Evolutionary conservation across 805 yeast genomes (phyloP).

Genomic region (Starmerella stigmatis): DNA sequence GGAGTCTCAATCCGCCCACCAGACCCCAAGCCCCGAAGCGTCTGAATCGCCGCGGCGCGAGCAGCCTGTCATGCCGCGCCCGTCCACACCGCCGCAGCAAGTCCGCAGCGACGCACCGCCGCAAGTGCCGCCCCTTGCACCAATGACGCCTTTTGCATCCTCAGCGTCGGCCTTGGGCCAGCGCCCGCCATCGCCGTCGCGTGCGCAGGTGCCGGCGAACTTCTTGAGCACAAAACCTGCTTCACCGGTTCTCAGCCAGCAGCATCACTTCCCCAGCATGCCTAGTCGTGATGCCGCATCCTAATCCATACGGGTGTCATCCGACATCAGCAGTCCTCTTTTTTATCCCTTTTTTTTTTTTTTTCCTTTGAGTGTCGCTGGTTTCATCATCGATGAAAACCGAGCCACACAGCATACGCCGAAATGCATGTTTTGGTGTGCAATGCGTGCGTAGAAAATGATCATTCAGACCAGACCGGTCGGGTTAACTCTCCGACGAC

Average conservation of each 20-base stretch:
- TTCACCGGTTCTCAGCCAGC: constrained; percentile 12
- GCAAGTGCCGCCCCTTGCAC: background rate
- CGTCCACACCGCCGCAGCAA: constrained; percentile 2
- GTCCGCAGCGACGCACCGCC: background rate
- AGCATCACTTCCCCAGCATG: constrained; percentile 5
- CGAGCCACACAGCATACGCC: too few relatives aligned
- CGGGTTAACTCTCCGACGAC: too few relatives aligned
- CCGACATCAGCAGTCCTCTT: too few relatives aligned
- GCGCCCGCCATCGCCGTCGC: constrained; percentile 22
- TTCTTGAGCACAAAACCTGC: constrained; percentile 10
- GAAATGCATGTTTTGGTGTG: too few relatives aligned
- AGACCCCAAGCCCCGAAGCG: background rate
- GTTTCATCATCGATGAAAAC: too few relatives aligned
- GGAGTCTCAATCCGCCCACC: background rate
- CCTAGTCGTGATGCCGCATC: background rate
- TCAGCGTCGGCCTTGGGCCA: background rate
- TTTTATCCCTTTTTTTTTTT: too few relatives aligned
- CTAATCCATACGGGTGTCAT: background rate
- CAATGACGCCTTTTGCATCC: background rate
- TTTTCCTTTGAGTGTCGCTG: too few relatives aligned
- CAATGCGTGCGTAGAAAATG: too few relatives aligned
- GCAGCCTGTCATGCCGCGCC: background rate
- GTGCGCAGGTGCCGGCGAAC: constrained; percentile 19
- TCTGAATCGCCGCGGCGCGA: background rate
- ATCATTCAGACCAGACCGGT: too few relatives aligned